phyloP scores from a whole-genome alignment of 2,329 filamentous ascomycete species.

The Penicillium psychrosexuale region DNA sequence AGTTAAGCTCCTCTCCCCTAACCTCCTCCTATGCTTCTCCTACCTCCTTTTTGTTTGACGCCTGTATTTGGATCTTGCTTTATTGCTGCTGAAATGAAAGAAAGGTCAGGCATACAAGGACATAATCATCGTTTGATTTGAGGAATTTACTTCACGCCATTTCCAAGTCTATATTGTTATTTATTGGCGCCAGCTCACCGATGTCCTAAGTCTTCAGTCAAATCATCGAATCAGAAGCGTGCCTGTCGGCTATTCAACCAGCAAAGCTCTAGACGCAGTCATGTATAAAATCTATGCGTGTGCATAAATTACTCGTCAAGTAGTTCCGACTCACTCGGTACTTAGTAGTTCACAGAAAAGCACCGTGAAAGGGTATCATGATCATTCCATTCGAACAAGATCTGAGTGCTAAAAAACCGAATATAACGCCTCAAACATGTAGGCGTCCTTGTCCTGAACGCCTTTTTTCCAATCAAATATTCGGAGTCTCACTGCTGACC shows the following conservation, averaged over 20 bases:
- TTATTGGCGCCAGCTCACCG: background rate
- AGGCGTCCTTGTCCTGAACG: background rate
- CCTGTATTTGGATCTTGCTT: background rate
- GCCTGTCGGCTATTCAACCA: background rate
- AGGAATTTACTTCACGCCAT: background rate
- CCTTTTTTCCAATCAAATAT: background rate
- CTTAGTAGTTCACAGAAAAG: background rate
- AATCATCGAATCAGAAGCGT: background rate
- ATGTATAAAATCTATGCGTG: background rate
- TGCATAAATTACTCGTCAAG: background rate
- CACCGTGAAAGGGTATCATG: conserved; percentile 8
- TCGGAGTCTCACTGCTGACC: background rate
- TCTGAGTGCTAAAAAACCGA: conserved; percentile 3
- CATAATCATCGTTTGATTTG: too few relatives aligned
- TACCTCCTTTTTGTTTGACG: background rate
- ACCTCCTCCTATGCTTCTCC: background rate
- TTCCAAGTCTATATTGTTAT: background rate
- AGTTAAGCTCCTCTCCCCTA: background rate
- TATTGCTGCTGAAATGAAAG: background rate
- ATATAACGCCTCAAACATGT: conserved; percentile 3
- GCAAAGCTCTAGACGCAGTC: background rate
- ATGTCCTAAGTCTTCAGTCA: background rate
- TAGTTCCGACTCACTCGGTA: background rate
- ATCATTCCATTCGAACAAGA: conserved; percentile 9
- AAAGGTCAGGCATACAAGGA: background rate